Conservation (phyloP, 306 rosid species). For the Cucurbita argyrosperma region DNA sequence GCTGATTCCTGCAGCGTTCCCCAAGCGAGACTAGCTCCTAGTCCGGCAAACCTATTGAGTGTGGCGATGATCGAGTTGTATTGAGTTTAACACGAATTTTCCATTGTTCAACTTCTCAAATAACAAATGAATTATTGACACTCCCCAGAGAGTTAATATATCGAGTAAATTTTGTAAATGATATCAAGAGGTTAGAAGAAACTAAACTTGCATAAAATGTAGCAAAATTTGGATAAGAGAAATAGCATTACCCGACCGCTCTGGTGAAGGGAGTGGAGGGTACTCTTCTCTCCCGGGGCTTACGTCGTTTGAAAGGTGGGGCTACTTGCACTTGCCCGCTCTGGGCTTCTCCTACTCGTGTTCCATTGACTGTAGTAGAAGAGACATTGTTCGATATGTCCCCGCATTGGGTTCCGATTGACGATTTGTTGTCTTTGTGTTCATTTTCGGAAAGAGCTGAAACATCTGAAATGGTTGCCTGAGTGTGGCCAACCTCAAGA, state of each 20-base stretch:
- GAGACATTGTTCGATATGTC: background rate
- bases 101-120: background rate
- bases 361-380: background rate
- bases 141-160: background rate
- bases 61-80: background rate
- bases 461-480: background rate
- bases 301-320: slow-evolving; percentile 16
- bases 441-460: background rate
- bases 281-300: slow-evolving; percentile 40
- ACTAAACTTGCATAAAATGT: too few relatives aligned
- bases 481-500: background rate
- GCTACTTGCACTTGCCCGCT: background rate
- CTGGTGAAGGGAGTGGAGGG: slow-evolving; percentile 43
- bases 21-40: slow-evolving; percentile 93
- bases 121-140: background rate
- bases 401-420: slow-evolving; percentile 1
- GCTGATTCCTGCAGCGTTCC: slow-evolving; percentile 90
- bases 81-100: background rate
- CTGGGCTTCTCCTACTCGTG: background rate
- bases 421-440: background rate
- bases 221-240: background rate
- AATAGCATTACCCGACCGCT: slow-evolving; percentile 26
- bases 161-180: background rate
- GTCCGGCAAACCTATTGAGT: slow-evolving; percentile 59
- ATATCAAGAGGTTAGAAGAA: background rate